phyloP scores from a whole-genome alignment of 257 asterid genomes.

The Jacaranda copaia region DNA sequence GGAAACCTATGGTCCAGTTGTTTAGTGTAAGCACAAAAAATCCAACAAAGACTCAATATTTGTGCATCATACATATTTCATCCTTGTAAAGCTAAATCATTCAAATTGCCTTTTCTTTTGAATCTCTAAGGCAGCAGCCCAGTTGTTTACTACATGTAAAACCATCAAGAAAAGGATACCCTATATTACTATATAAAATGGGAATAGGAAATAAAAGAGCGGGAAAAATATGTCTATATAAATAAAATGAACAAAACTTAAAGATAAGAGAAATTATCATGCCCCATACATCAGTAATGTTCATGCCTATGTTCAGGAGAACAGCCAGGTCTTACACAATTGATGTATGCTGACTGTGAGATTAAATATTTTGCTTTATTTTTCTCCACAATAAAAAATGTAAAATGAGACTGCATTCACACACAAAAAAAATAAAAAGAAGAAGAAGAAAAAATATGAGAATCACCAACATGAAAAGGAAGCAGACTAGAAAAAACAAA shows the following conservation, averaged over 20 bases:
- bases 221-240: neutral
- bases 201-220: neutral
- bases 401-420: slow-evolving; percentile 3
- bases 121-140: slow-evolving; percentile 1
- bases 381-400: neutral
- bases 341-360: neutral
- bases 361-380: slow-evolving; percentile 16
- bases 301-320: neutral
- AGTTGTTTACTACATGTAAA: neutral
- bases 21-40: slow-evolving; percentile 3
- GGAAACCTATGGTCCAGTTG: neutral
- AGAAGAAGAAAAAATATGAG: neutral
- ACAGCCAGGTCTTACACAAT: slow-evolving; percentile 11
- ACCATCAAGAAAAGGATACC: slow-evolving; percentile 12
- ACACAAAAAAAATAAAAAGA: neutral
- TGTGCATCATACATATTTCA: neutral
- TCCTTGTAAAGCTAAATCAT: slow-evolving; percentile 8
- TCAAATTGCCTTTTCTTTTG: slow-evolving; percentile 15
- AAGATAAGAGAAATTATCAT: slow-evolving; percentile 9
- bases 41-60: neutral
- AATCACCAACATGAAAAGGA: slow-evolving; percentile 24
- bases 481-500: slow-evolving; percentile 37
- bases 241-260: neutral
- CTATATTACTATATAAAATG: neutral
- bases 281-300: neutral